Percentiles rank a stretch among this genome's conserved stretches.
These are phyloP conservation scores for Botrytis fabae DNA, from an alignment of 2,329 filamentous ascomycete genomes.

Conservation along the genomic window DNA sequence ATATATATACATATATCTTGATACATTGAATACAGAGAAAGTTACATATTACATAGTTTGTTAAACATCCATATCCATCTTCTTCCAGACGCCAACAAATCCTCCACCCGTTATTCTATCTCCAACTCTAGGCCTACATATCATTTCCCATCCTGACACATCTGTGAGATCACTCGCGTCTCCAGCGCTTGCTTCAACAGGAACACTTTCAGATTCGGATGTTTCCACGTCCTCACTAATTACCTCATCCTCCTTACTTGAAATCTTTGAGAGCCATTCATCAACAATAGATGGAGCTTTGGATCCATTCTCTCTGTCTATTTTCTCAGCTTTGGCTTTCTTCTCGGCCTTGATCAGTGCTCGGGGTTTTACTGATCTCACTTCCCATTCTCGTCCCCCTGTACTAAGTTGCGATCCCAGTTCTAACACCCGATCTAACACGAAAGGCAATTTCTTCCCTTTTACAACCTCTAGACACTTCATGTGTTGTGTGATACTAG, in stretches of 20 bases:
- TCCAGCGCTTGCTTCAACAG: neutral
- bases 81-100: conserved; percentile 50
- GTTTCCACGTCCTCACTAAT: neutral
- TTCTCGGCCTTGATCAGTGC: conserved; percentile 32
- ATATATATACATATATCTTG: neutral
- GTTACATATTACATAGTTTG: neutral
- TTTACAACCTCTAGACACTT: conserved; percentile 59
- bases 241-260: neutral
- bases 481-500: conserved; percentile 75
- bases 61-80: conserved; percentile 24
- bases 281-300: neutral
- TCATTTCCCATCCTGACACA: conserved; percentile 44
- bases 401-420: conserved; percentile 51
- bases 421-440: conserved; percentile 61
- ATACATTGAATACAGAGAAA: neutral
- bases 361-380: conserved; percentile 49
- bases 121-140: conserved; percentile 55
- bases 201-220: neutral
- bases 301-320: neutral
- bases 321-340: conserved; percentile 25
- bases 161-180: neutral
- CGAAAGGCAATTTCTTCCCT: conserved; percentile 52
- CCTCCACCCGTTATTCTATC: conserved; percentile 49
- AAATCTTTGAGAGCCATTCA: neutral
- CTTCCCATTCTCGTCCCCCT: conserved; percentile 63